phyloP scores from a whole-genome alignment of 371 early-diverging fungal genomes.

The Basidiobolus meristosporus region DNA sequence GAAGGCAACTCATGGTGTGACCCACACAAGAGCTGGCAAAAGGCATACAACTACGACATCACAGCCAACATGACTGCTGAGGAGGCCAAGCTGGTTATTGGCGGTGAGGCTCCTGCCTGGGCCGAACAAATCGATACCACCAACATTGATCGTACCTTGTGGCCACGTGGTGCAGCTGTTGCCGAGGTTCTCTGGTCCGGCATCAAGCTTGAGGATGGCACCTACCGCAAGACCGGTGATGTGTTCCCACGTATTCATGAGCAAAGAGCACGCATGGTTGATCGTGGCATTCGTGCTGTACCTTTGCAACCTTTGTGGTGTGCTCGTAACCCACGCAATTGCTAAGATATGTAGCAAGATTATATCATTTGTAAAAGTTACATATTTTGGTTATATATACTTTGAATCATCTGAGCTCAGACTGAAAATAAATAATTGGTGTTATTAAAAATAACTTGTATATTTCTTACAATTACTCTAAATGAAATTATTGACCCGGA shows the following conservation, averaged over 20 bases:
- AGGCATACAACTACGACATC: conserved; percentile 46
- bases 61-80: conserved; percentile 6
- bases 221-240: conserved; percentile 28
- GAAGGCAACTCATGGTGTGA: conserved; percentile 57
- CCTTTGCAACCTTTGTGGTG: conserved; percentile 57
- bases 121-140: conserved; percentile 45
- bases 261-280: conserved; percentile 45
- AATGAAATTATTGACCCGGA: too few relatives aligned
- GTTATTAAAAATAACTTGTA: too few relatives aligned
- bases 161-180: conserved; percentile 57
- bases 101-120: conserved; percentile 48
- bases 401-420: too few relatives aligned
- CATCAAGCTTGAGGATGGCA: conserved; percentile 24
- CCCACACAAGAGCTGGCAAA: conserved; percentile 69
- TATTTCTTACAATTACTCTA: too few relatives aligned
- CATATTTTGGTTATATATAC: too few relatives aligned
- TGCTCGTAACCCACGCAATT: too few relatives aligned
- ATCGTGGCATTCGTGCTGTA: conserved; percentile 41
- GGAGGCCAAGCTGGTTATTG: conserved; percentile 14
- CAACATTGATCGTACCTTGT: conserved; percentile 34
- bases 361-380: too few relatives aligned
- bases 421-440: too few relatives aligned
- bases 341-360: too few relatives aligned
- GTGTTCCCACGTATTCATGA: conserved; percentile 49
- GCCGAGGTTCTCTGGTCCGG: conserved; percentile 64